Evolutionary conservation across 2,329 filamentous ascomycete species (phyloP), one percentile per base, ranked within the genome.

Genomic region (Cordyceps farinosa): DNA sequence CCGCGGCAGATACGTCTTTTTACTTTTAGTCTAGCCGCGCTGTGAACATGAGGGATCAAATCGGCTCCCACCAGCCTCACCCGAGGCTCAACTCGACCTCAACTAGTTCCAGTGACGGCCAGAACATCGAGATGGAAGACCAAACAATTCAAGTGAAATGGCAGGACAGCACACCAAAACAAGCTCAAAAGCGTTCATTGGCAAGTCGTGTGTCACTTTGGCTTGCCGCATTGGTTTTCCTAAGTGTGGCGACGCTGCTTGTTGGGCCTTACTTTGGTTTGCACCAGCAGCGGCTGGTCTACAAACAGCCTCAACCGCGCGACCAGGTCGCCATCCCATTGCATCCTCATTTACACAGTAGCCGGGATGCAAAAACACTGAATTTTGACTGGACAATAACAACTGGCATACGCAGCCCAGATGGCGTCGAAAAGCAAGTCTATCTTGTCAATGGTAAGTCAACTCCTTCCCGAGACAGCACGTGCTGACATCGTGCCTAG

Each of bases 371-470:
- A 27, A 51, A 57, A 47, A 62, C 59, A 1, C n/a, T 58, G 9
- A 32, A 17, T 15, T 65, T 62, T 17, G 59, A 65, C 42, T 65
- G 63, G 63, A 54, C 50, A 13, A 44, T 65, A 3, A 65, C 53
- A 2, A 50, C 53, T 3, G 63, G 63, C n/a, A 2, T 44, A 10
- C 59, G 53, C 4, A 54, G 36, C 8, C 62, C 59, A 15, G 65
- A 66, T 44, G 65, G 65, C 4, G 62, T 66, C 36, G 40, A 62
- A 27, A 66, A 66, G 34, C 34, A 40, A 47, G 56, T 66, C 47
- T 61, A 64, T 50, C 57, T 66, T 3, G 62, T 66, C 7, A 66
- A 66, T 54, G 62, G 62, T 65, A 42, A 7, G 63, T 58, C 34
- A 7, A 2, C 52, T 27, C 40, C 8, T 7, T 2, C 27, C 15